Base-by-base conservation (phyloP, 2,329 filamentous ascomycete genomes). In the Fusarium falciforme region DNA sequence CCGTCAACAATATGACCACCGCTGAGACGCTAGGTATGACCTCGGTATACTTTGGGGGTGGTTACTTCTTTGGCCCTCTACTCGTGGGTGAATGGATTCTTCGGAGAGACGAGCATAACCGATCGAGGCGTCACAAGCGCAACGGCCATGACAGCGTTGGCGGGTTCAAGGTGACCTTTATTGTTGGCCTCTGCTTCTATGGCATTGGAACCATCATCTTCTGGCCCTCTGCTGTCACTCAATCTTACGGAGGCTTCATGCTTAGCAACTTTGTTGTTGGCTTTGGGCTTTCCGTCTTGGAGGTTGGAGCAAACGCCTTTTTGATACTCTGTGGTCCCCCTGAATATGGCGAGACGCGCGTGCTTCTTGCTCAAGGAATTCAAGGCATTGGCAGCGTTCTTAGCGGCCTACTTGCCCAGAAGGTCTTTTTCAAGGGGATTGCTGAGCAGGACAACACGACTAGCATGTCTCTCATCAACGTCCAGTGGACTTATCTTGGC, bases 401-500 rank as follows among this genome's bases (percentile, higher is more conserved):
- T 25, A 93, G 92, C 55, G 91, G 92, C 1, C 83, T 95, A 0
- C 85, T 96, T 12, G 93, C 93, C 8, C 89, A 93, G 44, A 91
- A 90, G 67, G 91, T 93, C 20, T 93, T 96, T 79, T 96, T 96
- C 83, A 87, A 86, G 31, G 84, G 87, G 14, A 87, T 93, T 10
- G 84, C 87, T 36, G 79, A 76, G 22, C 67, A 78, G 17, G 73
- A 73, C 12, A 67, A 70, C 22, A 75, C 60, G 16, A 78, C 76
- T 47, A 82, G 78, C 36, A 80, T 86, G 33, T 89, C 88, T 1
- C 86, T 96, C 4, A 88, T 93, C 71, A 91, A 93, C 70, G 93
- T 96, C 2, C 94, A 96, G 81, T 97, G 93, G 92, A 93, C 93
- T 0, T 96, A 96, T 76, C 88, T 96, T n/a, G 92, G 91, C 64